Evolutionary conservation across 768 basidiomycete species (phyloP).

Genomic region (Suillus fuscotomentosus): DNA sequence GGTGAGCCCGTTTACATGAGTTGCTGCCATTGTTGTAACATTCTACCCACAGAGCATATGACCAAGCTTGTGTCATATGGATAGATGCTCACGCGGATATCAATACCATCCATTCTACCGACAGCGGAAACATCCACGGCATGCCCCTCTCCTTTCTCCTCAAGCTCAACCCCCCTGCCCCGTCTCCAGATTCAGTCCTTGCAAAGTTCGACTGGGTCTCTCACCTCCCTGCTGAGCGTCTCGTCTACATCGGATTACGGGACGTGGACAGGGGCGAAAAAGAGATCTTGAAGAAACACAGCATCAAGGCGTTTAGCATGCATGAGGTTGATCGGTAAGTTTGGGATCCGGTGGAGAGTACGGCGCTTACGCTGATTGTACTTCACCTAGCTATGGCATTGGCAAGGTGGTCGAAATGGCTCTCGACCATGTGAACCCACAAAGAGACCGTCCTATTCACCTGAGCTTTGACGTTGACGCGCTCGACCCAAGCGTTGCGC

Average conservation of each 20-base stretch:
- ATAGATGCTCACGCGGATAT: conserved; percentile 97
- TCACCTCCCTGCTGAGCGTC: conserved; percentile 61
- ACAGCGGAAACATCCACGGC: conserved; percentile 93
- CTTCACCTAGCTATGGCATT: conserved; percentile 67
- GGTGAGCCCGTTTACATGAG: conserved; percentile 39
- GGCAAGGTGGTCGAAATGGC: conserved; percentile 97
- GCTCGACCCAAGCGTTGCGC: conserved; percentile 65
- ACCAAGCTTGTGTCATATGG: conserved; percentile 90
- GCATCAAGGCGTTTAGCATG: conserved; percentile 89
- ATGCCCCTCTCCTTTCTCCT: conserved; percentile 96
- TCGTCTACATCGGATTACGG: conserved; percentile 97
- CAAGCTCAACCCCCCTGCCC: conserved; percentile 40
- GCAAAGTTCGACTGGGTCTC: conserved; percentile 57
- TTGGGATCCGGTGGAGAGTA: conserved; percentile 55
- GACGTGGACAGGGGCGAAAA: conserved; percentile 92
- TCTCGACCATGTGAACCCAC: conserved; percentile 88
- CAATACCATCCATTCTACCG: conserved; percentile 84
- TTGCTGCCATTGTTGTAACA: conserved; percentile 6
- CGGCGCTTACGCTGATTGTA: conserved; percentile 37
- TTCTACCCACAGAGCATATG: conserved; percentile 50
- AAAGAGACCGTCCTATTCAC: conserved; percentile 83
- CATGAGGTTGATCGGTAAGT: conserved; percentile 74
- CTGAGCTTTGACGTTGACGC: conserved; percentile 97
- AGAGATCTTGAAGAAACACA: conserved; percentile 73
- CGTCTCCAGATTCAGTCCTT: conserved; percentile 10